Percentiles rank a stretch among this genome's conserved stretches.
Evolutionary conservation across 805 yeast species (phyloP).

Genomic region (Pichia gijzeniarum): DNA sequence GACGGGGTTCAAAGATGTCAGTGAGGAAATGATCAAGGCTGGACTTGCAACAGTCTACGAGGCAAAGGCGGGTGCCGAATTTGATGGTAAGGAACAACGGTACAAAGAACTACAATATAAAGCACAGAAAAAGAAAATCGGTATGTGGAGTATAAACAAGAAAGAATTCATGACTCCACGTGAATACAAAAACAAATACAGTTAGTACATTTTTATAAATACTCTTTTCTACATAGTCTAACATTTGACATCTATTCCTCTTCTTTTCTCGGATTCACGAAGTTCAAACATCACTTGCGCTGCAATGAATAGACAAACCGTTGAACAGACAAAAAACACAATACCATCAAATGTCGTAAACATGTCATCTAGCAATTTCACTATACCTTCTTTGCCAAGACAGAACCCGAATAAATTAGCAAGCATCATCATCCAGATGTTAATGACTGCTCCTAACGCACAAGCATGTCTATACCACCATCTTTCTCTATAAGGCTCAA

Average conservation of each 20-base stretch:
- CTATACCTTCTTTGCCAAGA: constrained; percentile 81
- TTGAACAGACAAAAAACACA: constrained; percentile 53
- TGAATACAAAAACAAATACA: constrained; percentile 53
- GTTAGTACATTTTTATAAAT: not conserved
- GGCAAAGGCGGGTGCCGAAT: constrained; percentile 73
- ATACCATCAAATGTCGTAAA: constrained; percentile 67
- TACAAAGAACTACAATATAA: constrained; percentile 54
- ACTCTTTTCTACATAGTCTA: constrained; percentile 21
- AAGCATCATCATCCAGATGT: constrained; percentile 97
- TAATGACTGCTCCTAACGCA: constrained; percentile 80
- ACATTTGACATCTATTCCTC: constrained; percentile 79
- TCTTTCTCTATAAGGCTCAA: constrained; percentile 27
- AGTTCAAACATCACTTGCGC: constrained; percentile 92
- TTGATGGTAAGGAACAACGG: constrained; percentile 64
- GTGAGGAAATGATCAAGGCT: constrained; percentile 75
- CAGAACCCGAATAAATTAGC: constrained; percentile 95
- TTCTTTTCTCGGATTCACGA: constrained; percentile 77
- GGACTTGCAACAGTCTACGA: constrained; percentile 91
- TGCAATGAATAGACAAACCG: constrained; percentile 68
- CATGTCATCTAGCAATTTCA: constrained; percentile 58
- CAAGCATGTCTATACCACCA: constrained; percentile 80
- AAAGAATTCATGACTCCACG: constrained; percentile 63
- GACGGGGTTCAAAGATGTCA: constrained; percentile 71
- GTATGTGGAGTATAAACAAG: constrained; percentile 56
- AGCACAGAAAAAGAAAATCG: constrained; percentile 52